Base-by-base conservation (phyloP, 2,329 filamentous ascomycete species). In the Eurotiales sp. region DNA sequence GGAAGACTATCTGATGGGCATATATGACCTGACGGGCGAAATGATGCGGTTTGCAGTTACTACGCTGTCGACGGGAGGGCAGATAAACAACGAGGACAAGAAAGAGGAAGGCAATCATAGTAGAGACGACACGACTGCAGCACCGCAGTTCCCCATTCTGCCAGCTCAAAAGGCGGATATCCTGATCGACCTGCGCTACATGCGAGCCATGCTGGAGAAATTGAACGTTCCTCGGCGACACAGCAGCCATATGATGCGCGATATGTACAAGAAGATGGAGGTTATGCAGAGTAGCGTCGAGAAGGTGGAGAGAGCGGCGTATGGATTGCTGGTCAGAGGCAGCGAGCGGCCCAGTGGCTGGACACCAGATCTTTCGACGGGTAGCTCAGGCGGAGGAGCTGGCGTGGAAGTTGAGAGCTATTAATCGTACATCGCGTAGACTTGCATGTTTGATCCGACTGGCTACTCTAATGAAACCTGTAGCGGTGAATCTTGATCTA, bases 21-120 rank as follows among this genome's bases (percentile, higher is more conserved):
- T 99, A 2, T 96, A 96, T 64, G 93, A 99, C 68, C 81, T 97
- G 59, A 91, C 91, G 1, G 93, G 93, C 34, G 93, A 99, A 74
- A 78, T 97, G 76, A 99, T 99, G 93, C 82, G 91, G 25, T 97
- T 96, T 70, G 90, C 90, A 0, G 93, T 96, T 46, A 91, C 91
- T 5, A 84, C 85, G 22, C 87, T 95, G 67, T 90, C 90, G 1
- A 87, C 90, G 4, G 85, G 77, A 7, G 87, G 86, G 12, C 72
- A 72, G 37, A 66, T 80, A 19, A 73, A 65, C 57, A 55, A n/a
- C n/a, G n/a, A n/a, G n/a, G n/a, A n/a, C n/a, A n/a, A n/a, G n/a
- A n/a, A n/a, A n/a, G n/a, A 53, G 54, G 22, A 49, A 2, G 41
- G 44, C 11, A 61, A 67, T 10, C 68, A 69, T 47, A 61, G 29